Base-by-base conservation (phyloP, 163 green algal genomes). In the Scenedesmus sp. region DNA sequence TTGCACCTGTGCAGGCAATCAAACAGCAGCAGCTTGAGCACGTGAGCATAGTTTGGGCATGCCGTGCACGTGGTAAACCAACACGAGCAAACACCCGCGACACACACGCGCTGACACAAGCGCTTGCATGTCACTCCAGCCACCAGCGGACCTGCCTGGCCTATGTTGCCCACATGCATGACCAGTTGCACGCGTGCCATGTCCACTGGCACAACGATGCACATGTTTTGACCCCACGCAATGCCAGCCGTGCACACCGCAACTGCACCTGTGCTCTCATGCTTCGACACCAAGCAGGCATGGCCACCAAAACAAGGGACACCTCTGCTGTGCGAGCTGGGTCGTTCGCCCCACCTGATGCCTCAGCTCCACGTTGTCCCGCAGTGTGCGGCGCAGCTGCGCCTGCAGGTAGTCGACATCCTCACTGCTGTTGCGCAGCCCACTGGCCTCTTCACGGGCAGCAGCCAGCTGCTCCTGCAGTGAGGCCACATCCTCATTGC, bases 401-500 rank as follows among this genome's bases (percentile, higher is more conserved):
- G 70, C 44, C 65, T 92, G 88, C 61, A 92, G 88, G 88, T 88
- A 89, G 7, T 92, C 88, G 44, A 92, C 81, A 3, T 92, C 88
- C n/a, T 92, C 81, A 7, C 24, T 79, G 61, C 43, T 72, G 35
- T 65, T 83, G 30, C 26, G 37, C 44, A 83, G 65, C 49, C 43
- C 40, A 3, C 3, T 42, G 43, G 65, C 42, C 70, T 89, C 61
- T 24, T 85, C 81, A 9, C 43, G 88, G 20, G 83, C 81, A 33
- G 37, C 49, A 22, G 44, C 83, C 43, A 92, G 56, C 81, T 92
- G 61, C 35, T 40, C 80, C 49, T 73, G 84, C 86, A 91, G 73
- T n/a, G 37, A n/a, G 26, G 46, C 86, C 3, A 84, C 86, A 2
- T 84, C 86, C 44, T n/a, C 76, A 24, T 40, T 70, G 40, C 44